These are phyloP conservation scores for Fusarium sacchari DNA, from an alignment of 2,329 filamentous ascomycete genomes.

Conservation along the genomic window DNA sequence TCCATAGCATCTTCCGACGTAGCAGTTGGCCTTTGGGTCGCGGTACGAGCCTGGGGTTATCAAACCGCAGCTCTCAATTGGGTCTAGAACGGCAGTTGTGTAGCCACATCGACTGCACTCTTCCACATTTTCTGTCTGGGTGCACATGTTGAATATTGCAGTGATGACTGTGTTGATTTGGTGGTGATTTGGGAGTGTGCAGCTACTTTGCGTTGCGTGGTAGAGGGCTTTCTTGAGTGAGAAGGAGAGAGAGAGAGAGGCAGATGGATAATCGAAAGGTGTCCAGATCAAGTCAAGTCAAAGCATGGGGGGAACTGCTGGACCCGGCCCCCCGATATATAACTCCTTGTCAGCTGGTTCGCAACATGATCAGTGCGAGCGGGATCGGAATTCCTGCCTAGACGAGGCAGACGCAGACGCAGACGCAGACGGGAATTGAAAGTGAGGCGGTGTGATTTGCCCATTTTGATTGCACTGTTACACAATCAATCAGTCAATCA, in stretches of 20 bases:
- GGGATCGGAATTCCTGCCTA: slow-evolving; percentile 21
- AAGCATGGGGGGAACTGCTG: slow-evolving; percentile 4
- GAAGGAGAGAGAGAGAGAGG: neutral
- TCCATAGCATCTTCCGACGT: slow-evolving; percentile 21
- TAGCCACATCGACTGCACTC: slow-evolving; percentile 23
- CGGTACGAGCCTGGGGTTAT: slow-evolving; percentile 14
- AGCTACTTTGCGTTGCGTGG: neutral
- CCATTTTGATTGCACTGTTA: slow-evolving; percentile 8
- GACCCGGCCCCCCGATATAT: slow-evolving; percentile 20
- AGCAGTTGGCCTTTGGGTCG: slow-evolving; percentile 10
- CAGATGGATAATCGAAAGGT: neutral
- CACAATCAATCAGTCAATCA: slow-evolving; percentile 14
- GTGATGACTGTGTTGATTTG: neutral
- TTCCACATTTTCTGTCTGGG: slow-evolving; percentile 28
- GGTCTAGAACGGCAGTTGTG: slow-evolving; percentile 1
- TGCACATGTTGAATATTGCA: slow-evolving; percentile 21
- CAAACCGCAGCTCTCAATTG: slow-evolving; percentile 24
- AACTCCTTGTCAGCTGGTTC: slow-evolving; percentile 28
- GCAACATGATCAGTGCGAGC: slow-evolving; percentile 24
- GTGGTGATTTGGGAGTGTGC: neutral
- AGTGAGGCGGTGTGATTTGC: slow-evolving; percentile 26
- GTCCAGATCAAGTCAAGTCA: neutral
- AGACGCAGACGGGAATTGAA: neutral
- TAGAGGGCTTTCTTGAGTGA: neutral
- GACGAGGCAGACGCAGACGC: slow-evolving; percentile 15